A percentile compares a stretch with the other conserved stretches of the same genome.
phyloP scores from a whole-genome alignment of 352 stramenopile species.

The Globisporangium carolinianum region DNA sequence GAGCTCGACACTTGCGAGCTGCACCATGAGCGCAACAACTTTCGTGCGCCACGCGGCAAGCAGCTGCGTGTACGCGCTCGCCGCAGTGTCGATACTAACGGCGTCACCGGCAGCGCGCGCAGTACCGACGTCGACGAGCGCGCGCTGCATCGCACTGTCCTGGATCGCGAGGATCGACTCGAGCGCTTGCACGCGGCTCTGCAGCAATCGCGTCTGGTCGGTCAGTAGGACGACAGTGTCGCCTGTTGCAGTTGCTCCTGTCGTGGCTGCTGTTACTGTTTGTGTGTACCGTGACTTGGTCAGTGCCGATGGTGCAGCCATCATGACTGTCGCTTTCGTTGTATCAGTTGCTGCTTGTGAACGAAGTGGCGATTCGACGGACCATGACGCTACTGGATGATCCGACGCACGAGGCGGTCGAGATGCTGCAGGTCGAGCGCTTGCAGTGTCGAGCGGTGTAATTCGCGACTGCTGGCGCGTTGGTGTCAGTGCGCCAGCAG shows the following conservation, averaged over 20 bases:
- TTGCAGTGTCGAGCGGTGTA: too few species aligned
- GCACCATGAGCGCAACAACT: constrained; percentile 51
- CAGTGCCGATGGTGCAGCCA: too few species aligned
- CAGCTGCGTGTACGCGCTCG: constrained; percentile 24
- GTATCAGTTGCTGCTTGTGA: too few species aligned
- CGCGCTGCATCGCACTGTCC: constrained; percentile 35
- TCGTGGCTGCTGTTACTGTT: background rate
- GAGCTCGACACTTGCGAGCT: constrained; percentile 34
- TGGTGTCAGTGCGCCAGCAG: constrained; percentile 3
- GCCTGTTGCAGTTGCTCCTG: background rate
- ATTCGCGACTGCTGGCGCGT: background rate
- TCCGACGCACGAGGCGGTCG: too few species aligned
- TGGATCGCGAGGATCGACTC: constrained; percentile 57
- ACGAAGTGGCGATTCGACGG: too few species aligned
- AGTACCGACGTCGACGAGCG: constrained; percentile 21
- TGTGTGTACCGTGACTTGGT: background rate
- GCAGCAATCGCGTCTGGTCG: constrained; percentile 20
- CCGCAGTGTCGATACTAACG: constrained; percentile 11
- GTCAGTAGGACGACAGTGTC: too few species aligned
- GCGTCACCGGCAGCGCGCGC: constrained; percentile 4
- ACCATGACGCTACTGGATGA: too few species aligned
- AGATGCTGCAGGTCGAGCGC: too few species aligned
- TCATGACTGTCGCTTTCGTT: too few species aligned
- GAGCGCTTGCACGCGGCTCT: constrained; percentile 40
- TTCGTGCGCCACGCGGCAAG: constrained; percentile 52